Percentiles rank a stretch among this genome's conserved stretches.
These are phyloP conservation scores for Colletotrichum eleusines DNA, from an alignment of 2,329 filamentous ascomycete genomes.

Conservation along the genomic window DNA sequence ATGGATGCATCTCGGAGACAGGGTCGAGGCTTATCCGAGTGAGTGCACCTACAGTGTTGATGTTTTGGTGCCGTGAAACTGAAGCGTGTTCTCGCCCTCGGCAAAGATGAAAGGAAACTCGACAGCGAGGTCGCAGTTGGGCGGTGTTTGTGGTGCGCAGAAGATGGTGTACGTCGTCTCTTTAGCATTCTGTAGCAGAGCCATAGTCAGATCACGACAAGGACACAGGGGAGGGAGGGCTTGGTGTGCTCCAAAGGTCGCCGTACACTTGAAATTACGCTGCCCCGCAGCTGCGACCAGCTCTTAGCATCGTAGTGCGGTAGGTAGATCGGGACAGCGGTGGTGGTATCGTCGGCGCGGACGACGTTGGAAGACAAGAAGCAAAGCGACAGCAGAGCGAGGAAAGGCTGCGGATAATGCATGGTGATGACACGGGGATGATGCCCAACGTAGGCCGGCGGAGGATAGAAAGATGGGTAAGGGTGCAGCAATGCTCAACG, in stretches of 20 bases:
- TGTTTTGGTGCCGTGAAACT: slow-evolving; percentile 58
- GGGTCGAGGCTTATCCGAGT: background rate
- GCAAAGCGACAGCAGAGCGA: slow-evolving; percentile 47
- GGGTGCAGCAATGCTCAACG: slow-evolving; percentile 2
- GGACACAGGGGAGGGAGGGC: background rate
- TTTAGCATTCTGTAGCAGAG: slow-evolving; percentile 50
- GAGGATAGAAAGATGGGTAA: background rate
- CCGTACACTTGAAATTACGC: slow-evolving; percentile 57
- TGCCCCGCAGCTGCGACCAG: slow-evolving; percentile 61
- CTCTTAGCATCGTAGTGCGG: slow-evolving; percentile 57
- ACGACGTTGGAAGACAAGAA: slow-evolving; percentile 24
- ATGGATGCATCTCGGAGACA: slow-evolving; percentile 1
- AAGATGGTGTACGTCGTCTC: slow-evolving; percentile 64
- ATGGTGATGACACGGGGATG: slow-evolving; percentile 23
- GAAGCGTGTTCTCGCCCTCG: slow-evolving; percentile 59
- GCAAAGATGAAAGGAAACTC: slow-evolving; percentile 62
- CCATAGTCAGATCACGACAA: slow-evolving; percentile 22
- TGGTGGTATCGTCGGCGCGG: slow-evolving; percentile 48
- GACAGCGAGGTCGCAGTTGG: slow-evolving; percentile 58
- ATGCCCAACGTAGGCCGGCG: background rate
- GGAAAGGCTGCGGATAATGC: slow-evolving; percentile 40
- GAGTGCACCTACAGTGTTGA: slow-evolving; percentile 55
- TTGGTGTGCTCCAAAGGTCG: background rate
- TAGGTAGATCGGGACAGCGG: slow-evolving; percentile 59
- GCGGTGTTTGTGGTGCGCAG: slow-evolving; percentile 57